Percentiles rank a stretch among this genome's conserved stretches.
phyloP scores from a whole-genome alignment of 2,329 filamentous ascomycete species.

The Aspergillus novofumigatus region DNA sequence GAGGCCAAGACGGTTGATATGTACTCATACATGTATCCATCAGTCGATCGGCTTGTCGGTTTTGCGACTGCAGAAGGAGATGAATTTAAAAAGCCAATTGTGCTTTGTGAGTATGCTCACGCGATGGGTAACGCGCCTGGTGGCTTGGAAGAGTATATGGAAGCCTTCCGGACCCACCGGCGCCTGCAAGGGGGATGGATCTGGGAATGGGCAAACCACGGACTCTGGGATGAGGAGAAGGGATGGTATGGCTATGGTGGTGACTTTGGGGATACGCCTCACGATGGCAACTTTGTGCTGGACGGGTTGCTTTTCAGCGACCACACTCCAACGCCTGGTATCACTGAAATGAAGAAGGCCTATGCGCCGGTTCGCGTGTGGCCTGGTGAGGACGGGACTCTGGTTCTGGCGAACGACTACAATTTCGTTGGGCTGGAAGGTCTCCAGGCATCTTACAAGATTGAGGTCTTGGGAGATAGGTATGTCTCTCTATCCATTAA shows the following conservation, averaged over 20 bases:
- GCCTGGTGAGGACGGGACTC: not conserved
- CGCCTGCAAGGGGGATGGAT: slow-evolving; percentile 64
- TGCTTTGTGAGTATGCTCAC: slow-evolving; percentile 51
- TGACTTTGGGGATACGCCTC: slow-evolving; percentile 59
- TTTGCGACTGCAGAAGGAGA: slow-evolving; percentile 25
- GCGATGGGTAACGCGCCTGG: slow-evolving; percentile 75
- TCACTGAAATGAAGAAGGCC: slow-evolving; percentile 55
- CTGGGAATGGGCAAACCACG: slow-evolving; percentile 65
- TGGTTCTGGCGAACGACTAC: not conserved
- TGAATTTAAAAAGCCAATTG: slow-evolving; percentile 39
- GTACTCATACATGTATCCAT: slow-evolving; percentile 65
- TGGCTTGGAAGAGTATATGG: slow-evolving; percentile 63
- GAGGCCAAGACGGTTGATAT: slow-evolving; percentile 60
- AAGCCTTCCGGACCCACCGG: slow-evolving; percentile 57
- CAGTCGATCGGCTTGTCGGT: slow-evolving; percentile 49
- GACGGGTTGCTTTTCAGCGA: slow-evolving; percentile 50
- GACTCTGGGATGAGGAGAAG: slow-evolving; percentile 42
- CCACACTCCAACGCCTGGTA: slow-evolving; percentile 54
- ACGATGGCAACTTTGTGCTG: slow-evolving; percentile 61
- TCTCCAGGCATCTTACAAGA: not conserved
- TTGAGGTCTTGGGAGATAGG: not conserved
- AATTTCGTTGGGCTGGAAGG: not conserved
- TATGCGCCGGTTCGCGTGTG: slow-evolving; percentile 48
- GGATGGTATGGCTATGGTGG: slow-evolving; percentile 57
- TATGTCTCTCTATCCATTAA: not conserved